Base-by-base conservation (phyloP, 192 early-diverging fungal species). In the Radiomyces spectabilis region DNA sequence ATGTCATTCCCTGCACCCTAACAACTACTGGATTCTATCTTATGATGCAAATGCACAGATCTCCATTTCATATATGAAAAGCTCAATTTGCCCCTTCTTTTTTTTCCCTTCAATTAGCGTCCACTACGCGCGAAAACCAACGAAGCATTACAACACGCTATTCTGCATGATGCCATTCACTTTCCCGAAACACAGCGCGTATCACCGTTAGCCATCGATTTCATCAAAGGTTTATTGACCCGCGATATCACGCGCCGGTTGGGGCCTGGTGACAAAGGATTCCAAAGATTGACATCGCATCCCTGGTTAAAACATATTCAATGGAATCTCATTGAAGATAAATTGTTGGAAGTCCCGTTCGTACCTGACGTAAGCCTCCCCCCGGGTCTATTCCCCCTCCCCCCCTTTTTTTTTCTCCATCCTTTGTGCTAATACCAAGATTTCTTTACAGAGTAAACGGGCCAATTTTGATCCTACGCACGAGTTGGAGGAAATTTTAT, bases 391-490 rank as follows among this genome's bases (percentile, higher is more conserved):
- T 42, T 32, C 21, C 19, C 24, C 26, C 8, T 43, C 5, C 42
- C 15, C 42, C 5, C 42, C 6, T 19, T 1, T 43, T 43, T 43
- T 43, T 43, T 9, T 43, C 24, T 1, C 1, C 19, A 1, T 43
- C 24, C 18, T 9, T 43, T 5, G 42, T n/a, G 35, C 35, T 8
- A 8, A 37, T 24, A 9, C 29, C 4, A 8, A 7, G 5, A 29
- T 10, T 15, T 5, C 5, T 9, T 21, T 3, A 48, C 32, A 92
- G 89, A 74, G 78, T 44, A 91, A 94, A 62, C 71, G 81, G 18
- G 84, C 89, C 41, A 98, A 98, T 61, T 97, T 96, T 68, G 95
- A 98, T 75, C 90, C 91, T 6, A 90, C 92, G 22, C 85, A 96
- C 61, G 95, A 99, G 41, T 68, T 99, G 19, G 94, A 99, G 54